phyloP scores from a whole-genome alignment of 495 filamentous ascomycete genomes.

The Pseudoneurospora amorphoporcata region DNA sequence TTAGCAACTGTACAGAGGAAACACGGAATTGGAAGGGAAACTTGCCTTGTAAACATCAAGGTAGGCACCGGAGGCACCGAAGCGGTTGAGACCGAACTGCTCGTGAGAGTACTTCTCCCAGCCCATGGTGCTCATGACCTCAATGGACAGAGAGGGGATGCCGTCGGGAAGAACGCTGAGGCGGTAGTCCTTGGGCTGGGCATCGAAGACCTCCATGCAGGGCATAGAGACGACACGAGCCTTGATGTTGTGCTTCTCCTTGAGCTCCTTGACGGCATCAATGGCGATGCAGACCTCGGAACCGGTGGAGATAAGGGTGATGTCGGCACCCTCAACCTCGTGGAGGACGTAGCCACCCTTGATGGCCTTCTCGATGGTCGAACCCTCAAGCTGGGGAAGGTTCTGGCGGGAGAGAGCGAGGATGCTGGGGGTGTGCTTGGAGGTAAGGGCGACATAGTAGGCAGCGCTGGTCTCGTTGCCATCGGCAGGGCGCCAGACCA shows the following conservation, averaged over 20 bases:
- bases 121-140: slow-evolving; percentile 85
- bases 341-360: slow-evolving; percentile 92
- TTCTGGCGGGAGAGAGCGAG: slow-evolving; percentile 95
- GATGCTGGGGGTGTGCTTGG: slow-evolving; percentile 84
- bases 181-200: slow-evolving; percentile 86
- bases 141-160: slow-evolving; percentile 86
- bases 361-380: slow-evolving; percentile 71
- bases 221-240: slow-evolving; percentile 93
- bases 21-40: slow-evolving; percentile 4
- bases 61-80: slow-evolving; percentile 93
- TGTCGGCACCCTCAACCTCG: slow-evolving; percentile 70
- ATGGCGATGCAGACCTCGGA: slow-evolving; percentile 92
- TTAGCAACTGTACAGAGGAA: slow-evolving; percentile 3
- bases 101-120: slow-evolving; percentile 99
- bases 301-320: slow-evolving; percentile 91
- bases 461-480: slow-evolving; percentile 97
- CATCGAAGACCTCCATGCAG: slow-evolving; percentile 96
- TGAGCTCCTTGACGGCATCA: slow-evolving; percentile 81
- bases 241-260: slow-evolving; percentile 77
- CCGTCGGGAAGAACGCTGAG: slow-evolving; percentile 86
- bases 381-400: slow-evolving; percentile 93
- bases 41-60: slow-evolving; percentile 93
- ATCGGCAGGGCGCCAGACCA: slow-evolving; percentile 99
- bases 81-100: slow-evolving; percentile 98
- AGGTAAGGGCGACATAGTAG: slow-evolving; percentile 90